phyloP scores from a whole-genome alignment of 2,329 filamentous ascomycete species.

The Furcasterigmium sp. region DNA sequence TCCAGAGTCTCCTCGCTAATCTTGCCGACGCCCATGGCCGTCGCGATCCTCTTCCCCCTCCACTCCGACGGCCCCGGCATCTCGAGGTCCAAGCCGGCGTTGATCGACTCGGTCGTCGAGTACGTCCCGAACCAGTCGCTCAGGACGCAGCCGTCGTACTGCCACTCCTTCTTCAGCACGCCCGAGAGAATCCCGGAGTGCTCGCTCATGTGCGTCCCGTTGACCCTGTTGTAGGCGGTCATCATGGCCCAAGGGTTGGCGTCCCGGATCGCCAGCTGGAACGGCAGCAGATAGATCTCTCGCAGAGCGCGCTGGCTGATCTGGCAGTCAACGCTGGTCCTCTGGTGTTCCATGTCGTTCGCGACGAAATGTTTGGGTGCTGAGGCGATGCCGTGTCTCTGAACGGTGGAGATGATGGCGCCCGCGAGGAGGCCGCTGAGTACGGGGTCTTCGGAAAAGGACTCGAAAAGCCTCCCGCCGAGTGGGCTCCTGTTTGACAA shows the following conservation, averaged over 20 bases:
- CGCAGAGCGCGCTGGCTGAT: conserved; percentile 35
- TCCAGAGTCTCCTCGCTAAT: conserved; percentile 10
- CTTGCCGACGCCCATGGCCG: conserved; percentile 10
- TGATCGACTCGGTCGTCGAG: conserved; percentile 20
- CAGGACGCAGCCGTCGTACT: conserved; percentile 26
- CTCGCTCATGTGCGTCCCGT: conserved; percentile 24
- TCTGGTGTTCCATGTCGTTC: conserved; percentile 24
- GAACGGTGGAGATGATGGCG: conserved; percentile 32
- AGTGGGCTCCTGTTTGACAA: conserved; percentile 27
- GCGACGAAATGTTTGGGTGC: conserved; percentile 34
- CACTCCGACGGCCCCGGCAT: conserved; percentile 38
- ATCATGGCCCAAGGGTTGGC: conserved; percentile 37
- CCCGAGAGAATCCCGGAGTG: conserved; percentile 12
- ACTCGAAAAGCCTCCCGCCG: conserved; percentile 38
- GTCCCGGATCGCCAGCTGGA: conserved; percentile 35
- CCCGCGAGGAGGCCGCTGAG: conserved; percentile 33
- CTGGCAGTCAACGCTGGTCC: conserved; percentile 15
- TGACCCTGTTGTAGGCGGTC: conserved; percentile 42
- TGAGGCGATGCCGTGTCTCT: conserved; percentile 26
- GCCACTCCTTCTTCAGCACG: conserved; percentile 25
- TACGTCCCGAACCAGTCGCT: conserved; percentile 28
- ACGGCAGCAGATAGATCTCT: conserved; percentile 15
- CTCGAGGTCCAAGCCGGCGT: conserved; percentile 25
- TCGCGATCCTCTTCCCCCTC: conserved; percentile 19
- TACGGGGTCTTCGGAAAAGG: conserved; percentile 36